Percentiles rank a stretch among this genome's conserved stretches.
These are phyloP conservation scores for Leccinum ponderosum DNA, from an alignment of 1,284 basidiomycete genomes.

Conservation along the genomic window DNA sequence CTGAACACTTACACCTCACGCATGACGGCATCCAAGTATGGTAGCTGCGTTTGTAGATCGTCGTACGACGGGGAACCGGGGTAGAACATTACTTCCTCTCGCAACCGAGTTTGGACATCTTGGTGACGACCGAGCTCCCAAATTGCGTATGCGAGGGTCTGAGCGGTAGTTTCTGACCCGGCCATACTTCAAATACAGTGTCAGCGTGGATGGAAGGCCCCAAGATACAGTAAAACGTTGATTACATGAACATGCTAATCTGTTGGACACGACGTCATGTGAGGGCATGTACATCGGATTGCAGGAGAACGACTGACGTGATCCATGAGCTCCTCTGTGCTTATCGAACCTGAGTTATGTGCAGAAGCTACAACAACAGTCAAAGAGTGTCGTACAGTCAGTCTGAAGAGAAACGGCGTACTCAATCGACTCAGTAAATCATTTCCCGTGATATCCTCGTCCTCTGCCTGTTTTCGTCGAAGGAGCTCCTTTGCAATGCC, in stretches of 20 bases:
- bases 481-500: slow-evolving; percentile 7
- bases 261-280: background rate
- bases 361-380: background rate
- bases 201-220: background rate
- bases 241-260: slow-evolving; percentile 14
- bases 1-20: slow-evolving; percentile 8
- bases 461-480: background rate
- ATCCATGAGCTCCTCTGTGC: slow-evolving; percentile 5
- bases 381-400: background rate
- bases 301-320: slow-evolving; percentile 1
- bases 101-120: slow-evolving; percentile 5
- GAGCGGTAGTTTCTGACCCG: slow-evolving; percentile 8
- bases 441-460: background rate
- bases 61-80: slow-evolving; percentile 9
- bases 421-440: slow-evolving; percentile 8
- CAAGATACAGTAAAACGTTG: background rate
- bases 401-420: background rate
- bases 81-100: slow-evolving; percentile 4
- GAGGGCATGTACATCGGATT: background rate
- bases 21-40: slow-evolving; percentile 10
- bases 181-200: slow-evolving; percentile 2
- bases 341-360: slow-evolving; percentile 4
- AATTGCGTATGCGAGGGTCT: slow-evolving; percentile 6
- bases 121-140: slow-evolving; percentile 12
- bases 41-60: slow-evolving; percentile 7